Evolutionary conservation across 495 filamentous ascomycete species (phyloP).

Genomic region (Pseudevernia furfuracea): DNA sequence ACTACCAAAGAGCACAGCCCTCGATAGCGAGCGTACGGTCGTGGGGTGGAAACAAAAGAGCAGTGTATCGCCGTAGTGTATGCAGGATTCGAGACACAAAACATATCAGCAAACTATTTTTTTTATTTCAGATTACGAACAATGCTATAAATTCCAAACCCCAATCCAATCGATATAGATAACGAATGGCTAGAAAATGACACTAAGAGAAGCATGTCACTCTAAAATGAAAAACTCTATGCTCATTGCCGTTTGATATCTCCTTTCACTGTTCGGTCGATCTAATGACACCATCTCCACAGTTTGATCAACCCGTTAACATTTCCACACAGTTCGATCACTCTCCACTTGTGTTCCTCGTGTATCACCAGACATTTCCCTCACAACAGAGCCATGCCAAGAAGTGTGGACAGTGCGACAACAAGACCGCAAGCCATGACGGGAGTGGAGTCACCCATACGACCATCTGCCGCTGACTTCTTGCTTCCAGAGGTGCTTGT

Average conservation of each 20-base stretch:
- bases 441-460: slow-evolving; percentile 42
- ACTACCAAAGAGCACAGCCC: background rate
- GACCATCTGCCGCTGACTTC: slow-evolving; percentile 38
- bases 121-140: slow-evolving; percentile 5
- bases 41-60: background rate
- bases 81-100: background rate
- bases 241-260: slow-evolving; percentile 7
- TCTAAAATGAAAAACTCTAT: slow-evolving; percentile 8
- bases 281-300: background rate
- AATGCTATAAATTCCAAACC: slow-evolving; percentile 4
- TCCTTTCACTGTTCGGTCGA: background rate
- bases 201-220: slow-evolving; percentile 15
- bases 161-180: slow-evolving; percentile 6
- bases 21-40: background rate
- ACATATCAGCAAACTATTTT: background rate
- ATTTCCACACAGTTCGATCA: background rate
- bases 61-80: no score
- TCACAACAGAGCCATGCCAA: slow-evolving; percentile 57
- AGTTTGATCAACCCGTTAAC: background rate
- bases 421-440: slow-evolving; percentile 46
- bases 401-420: slow-evolving; percentile 51
- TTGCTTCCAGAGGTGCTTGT: slow-evolving; percentile 25
- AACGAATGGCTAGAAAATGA: slow-evolving; percentile 6
- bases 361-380: no score
- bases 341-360: background rate